Base-by-base conservation (phyloP, 2,329 filamentous ascomycete species). In the Piedraia hortae region DNA sequence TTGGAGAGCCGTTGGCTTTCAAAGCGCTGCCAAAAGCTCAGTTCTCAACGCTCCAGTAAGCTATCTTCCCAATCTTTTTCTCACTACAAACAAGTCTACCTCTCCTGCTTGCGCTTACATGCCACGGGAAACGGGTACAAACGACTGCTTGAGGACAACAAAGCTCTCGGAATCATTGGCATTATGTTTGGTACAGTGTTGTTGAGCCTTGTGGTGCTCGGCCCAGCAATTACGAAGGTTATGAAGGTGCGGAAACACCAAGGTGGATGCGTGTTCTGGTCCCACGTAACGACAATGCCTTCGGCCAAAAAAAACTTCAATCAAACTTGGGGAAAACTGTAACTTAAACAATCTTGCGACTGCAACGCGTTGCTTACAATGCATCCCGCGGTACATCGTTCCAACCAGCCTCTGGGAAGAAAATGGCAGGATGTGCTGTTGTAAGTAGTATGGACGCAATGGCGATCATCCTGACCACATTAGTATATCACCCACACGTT, bases 61-160 rank as follows among this genome's bases (percentile, higher is more conserved):
- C 62, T 30, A 62, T 80, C 23, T 90, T 91, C 50, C 77, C 77
- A 15, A 57, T 74, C 36, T 97, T 89, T 54, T 93, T 93, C 44
- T 54, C 62, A 20, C 51, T 93, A 26, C 82, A 93, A 49, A 67
- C 75, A 3, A 55, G 58, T 4, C 51, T 82, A 1, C 75, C 85
- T 0, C 44, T 69, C 9, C 39, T 74, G 11, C 52, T 91, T 10
- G 68, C 71, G 10, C 41, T 88, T 24, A 91, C 82, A 4, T 82
- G 75, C 40, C 78, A 78, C 4, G 65, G 61, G n/a, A 56, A 55
- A 19, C 38, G 34, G 24, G 15, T 40, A 8, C 31, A 32, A 2
- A 28, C 29, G 5, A 28, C 32, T 4, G 39, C 33, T 17, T 31
- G 29, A 10, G 23, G 47, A 54, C 5, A 48, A 55, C 18, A 70